Evolutionary conservation across 2,329 filamentous ascomycete genomes (phyloP), one percentile per base, ranked within the genome.

Genomic region (Talaromyces sp.): DNA sequence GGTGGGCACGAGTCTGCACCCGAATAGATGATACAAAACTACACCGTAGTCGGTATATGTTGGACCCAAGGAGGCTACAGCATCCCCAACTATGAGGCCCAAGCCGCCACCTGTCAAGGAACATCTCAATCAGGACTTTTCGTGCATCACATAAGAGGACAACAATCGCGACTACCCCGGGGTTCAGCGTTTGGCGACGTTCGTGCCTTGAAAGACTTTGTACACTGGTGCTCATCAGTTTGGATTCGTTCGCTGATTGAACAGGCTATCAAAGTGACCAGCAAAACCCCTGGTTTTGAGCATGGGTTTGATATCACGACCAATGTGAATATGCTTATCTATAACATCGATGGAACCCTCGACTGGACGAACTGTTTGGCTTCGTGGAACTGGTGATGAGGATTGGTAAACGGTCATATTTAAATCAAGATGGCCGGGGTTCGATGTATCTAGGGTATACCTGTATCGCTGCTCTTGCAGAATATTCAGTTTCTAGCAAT

Each of bases 61-160:
- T 53, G 50, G 50, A 53, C 50, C 6, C 50, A 53, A 39, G 35
- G 50, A 5, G 50, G 50, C 13, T 53, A 53, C 35, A 53, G 17
- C 3, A 25, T 53, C 35, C n/a, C 50, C 2, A 19, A 39, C 17
- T 37, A 53, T 15, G 50, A 39, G 11, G 25, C 22, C 21, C 37
- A 36, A 25, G 33, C 35, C 35, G 19, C 50, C 21, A 36, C 15
- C 13, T 53, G 50, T 53, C 35, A 53, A 53, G 31, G 13, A 37
- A 28, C 50, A 53, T 33, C n/a, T 53, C 21, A 53, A 39, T 33
- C 33, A 53, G 33, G 50, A 39, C 35, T 36, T 17, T 25, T 53
- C 50, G 8, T 39, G 50, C 21, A 53, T 53, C 40, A 43, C 19
- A 3, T 13, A 25, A 15, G 40, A 43, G 11, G 17, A n/a, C 40